Base-by-base conservation (phyloP, 2,329 filamentous ascomycete genomes). In the Penicillium sp. region DNA sequence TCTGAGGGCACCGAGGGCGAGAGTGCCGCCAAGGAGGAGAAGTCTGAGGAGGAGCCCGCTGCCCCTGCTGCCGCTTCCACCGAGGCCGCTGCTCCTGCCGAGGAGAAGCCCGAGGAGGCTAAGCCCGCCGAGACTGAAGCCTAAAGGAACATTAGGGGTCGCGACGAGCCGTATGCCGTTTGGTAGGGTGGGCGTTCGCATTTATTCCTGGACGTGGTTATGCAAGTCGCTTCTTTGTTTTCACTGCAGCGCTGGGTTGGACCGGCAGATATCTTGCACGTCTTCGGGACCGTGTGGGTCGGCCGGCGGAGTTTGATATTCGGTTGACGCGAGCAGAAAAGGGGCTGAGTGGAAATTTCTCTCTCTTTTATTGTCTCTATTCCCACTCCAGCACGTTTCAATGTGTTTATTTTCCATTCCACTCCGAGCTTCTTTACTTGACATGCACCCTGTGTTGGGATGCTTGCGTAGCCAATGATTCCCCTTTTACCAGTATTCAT, bases 1-100 rank as follows among this genome's bases (percentile, higher is more conserved):
- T 95, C 92, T 60, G 93, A 96, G 77, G 90, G 86, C 71, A 87
- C 83, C 71, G 93, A 96, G 78, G 69, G 81, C 58, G 81, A 87
- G 64, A 82, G 81, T 62, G 81, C 31, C n/a, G 7, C 82, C 69
- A 87, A 88, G 82, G 87, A 90, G 73, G 78, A 82, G 57, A 82
- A 83, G 76, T 69, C 82, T 64, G 78, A 81, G 59, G 80, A 78
- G 62, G 72, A 72, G 54, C 67, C 82, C 65, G 41, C 77, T 37
- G 50, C 50, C 33, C 52, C 52, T 33, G 43, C 43, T 29, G 33
- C 48, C 15, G 38, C 54, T 40, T 37, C 50, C n/a, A 40, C 55
- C 17, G 54, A 57, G 55, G 55, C 47, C 60, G 80, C 84, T 50
- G 71, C 73, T 53, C 64, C 75, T 31, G 67, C 70, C 69, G 77